Base-by-base conservation (phyloP, 2,329 filamentous ascomycete genomes). In the Fusarium concolor region DNA sequence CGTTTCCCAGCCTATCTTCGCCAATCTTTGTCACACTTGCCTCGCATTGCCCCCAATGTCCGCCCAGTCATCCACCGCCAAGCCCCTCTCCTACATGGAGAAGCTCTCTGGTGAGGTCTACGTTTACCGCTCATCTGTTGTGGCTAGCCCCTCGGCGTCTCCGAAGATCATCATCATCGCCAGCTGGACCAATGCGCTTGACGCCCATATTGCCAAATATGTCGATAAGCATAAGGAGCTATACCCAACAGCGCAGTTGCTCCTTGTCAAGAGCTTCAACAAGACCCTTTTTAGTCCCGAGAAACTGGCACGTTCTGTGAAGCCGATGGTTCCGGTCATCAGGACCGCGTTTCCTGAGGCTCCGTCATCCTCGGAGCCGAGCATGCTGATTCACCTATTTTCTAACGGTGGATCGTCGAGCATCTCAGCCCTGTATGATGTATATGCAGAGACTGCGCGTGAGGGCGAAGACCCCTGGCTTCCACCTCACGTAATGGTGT, bases 121-220 rank as follows among this genome's bases (percentile, higher is more conserved):
- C 2, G 20, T 68, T 18, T 54, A 66, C n/a, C 62, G 51, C 18
- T 43, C 55, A 2, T 35, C 41, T 18, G n/a, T 26, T 4, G 22
- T 45, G 22, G 15, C 15, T 20, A 11, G 24, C 8, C 4, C 28
- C 5, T 22, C 42, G 17, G 35, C 5, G 2, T 11, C 55, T 9
- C 65, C 65, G 18, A 66, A 57, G 43, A 33, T 68, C 7, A 47
- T 68, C 18, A 56, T 68, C 5, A 24, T 68, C 5, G 60, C 60
- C 2, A 57, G 18, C 15, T 68, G 60, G 65, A 66, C 65, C 26
- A 66, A 68, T 24, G 50, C 60, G 1, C 24, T 56, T 24, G 50
- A 65, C 6, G 17, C 11, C 4, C 56, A 69, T 7, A 62, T 68
- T n/a, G 60, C 65, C 35, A 69, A 68, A 29, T 68, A 66, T 24